Conservation (phyloP, 78 protist species). For the Dictyostelium citrinum region DNA sequence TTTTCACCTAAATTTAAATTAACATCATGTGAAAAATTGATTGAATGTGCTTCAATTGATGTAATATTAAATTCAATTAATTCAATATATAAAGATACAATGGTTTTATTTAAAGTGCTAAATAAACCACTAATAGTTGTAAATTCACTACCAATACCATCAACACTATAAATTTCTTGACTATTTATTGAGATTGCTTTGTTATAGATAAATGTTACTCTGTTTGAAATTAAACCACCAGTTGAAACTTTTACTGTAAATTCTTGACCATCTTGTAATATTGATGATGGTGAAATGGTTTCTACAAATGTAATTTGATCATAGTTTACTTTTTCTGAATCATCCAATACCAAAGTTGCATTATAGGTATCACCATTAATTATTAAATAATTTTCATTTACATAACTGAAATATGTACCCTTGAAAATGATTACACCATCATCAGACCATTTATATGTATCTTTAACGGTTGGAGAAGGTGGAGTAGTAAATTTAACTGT, state of each 20-base stretch:
- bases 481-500: too few species aligned
- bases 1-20: background rate
- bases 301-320: background rate
- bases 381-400: background rate
- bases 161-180: too few species aligned
- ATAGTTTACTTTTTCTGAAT: background rate
- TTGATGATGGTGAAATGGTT: background rate
- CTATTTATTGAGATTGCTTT: background rate
- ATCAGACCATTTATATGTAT: background rate
- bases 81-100: background rate
- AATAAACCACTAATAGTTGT: too few species aligned
- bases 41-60: too few species aligned
- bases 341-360: background rate
- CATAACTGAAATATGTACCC: background rate
- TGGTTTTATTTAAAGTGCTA: background rate
- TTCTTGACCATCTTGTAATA: background rate
- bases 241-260: slow-evolving; percentile 2
- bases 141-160: too few species aligned
- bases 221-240: background rate
- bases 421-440: background rate
- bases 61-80: too few species aligned
- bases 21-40: background rate
- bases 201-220: background rate
- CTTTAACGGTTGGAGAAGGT: background rate
- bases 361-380: background rate